A percentile compares a stretch with the other conserved stretches of the same genome.
Evolutionary conservation across 2,329 filamentous ascomycete genomes (phyloP).

Genomic region (Colletotrichum paranaense): DNA sequence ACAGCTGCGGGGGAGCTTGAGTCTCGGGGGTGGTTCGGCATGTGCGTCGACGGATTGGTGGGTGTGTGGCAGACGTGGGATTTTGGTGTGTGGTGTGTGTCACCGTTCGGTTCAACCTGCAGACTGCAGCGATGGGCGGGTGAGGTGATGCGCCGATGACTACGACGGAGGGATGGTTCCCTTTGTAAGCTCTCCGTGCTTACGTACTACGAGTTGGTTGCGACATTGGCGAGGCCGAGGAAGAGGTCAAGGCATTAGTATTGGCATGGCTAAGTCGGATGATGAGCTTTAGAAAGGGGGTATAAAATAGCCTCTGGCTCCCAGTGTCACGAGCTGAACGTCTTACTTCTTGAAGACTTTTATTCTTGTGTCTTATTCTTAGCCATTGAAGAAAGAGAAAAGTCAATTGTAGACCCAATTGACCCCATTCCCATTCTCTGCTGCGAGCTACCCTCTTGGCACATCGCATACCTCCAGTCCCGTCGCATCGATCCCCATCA

Average conservation of each 20-base stretch:
- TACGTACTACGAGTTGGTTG: slow-evolving; percentile 21
- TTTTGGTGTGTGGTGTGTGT: neutral
- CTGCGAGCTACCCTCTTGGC: slow-evolving; percentile 9
- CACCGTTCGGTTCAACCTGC: slow-evolving; percentile 10
- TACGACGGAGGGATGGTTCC: slow-evolving; percentile 7
- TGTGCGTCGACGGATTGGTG: slow-evolving; percentile 9
- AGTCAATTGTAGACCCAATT: neutral
- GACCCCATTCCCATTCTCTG: neutral
- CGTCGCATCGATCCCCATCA: neutral
- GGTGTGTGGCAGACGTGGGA: neutral
- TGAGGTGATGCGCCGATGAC: slow-evolving; percentile 33
- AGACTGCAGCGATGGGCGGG: slow-evolving; percentile 18
- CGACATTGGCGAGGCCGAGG: slow-evolving; percentile 22
- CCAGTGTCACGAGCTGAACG: neutral
- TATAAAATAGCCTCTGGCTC: slow-evolving; percentile 17
- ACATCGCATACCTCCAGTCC: neutral
- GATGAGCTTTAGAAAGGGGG: neutral
- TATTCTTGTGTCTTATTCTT: neutral
- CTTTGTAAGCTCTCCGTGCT: slow-evolving; percentile 19
- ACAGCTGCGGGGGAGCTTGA: slow-evolving; percentile 23
- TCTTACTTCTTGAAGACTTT: neutral
- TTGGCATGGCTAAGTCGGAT: slow-evolving; percentile 10
- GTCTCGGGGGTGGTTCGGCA: slow-evolving; percentile 34
- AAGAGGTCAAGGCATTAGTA: slow-evolving; percentile 24
- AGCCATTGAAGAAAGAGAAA: neutral